Evolutionary conservation across 306 rosid species (phyloP).

Genomic region (Coriaria nepalensis): DNA sequence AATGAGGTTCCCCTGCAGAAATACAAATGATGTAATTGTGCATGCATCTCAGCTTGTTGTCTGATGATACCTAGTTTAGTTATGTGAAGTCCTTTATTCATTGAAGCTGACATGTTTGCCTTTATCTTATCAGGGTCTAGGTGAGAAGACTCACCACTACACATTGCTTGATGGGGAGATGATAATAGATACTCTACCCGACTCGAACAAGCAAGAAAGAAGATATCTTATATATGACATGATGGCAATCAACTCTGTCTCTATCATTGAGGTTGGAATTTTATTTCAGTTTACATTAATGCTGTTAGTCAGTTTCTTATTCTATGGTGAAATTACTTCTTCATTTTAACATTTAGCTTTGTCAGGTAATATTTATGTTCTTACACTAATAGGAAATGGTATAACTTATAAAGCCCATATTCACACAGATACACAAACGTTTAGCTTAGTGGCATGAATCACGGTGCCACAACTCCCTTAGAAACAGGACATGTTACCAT

Average conservation of each 20-base stretch:
- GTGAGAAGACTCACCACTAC: conserved; percentile 68
- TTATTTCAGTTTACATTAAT: not conserved
- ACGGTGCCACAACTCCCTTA: no score
- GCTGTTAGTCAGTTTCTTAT: not conserved
- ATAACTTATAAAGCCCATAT: no score
- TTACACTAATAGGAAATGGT: no score
- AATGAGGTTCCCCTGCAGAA: conserved; percentile 93
- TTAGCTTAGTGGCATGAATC: no score
- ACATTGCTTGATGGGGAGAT: conserved; percentile 94
- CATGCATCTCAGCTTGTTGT: conserved; percentile 11
- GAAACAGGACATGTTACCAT: no score
- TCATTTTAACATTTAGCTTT: not conserved
- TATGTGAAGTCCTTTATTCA: conserved; percentile 13
- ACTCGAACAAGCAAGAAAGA: conserved; percentile 76
- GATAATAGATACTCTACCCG: conserved; percentile 83
- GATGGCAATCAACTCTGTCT: conserved; percentile 51
- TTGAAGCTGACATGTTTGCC: conserved; percentile 20
- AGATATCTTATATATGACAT: conserved; percentile 92
- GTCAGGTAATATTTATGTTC: no score
- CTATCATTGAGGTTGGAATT: conserved; percentile 63
- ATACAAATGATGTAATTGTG: conserved; percentile 47
- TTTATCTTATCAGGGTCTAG: conserved; percentile 35
- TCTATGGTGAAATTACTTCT: not conserved
- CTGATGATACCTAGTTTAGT: conserved; percentile 8
- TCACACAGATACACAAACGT: no score